Base-by-base conservation (phyloP, 768 basidiomycete genomes). In the Coprinellus micaceus region DNA sequence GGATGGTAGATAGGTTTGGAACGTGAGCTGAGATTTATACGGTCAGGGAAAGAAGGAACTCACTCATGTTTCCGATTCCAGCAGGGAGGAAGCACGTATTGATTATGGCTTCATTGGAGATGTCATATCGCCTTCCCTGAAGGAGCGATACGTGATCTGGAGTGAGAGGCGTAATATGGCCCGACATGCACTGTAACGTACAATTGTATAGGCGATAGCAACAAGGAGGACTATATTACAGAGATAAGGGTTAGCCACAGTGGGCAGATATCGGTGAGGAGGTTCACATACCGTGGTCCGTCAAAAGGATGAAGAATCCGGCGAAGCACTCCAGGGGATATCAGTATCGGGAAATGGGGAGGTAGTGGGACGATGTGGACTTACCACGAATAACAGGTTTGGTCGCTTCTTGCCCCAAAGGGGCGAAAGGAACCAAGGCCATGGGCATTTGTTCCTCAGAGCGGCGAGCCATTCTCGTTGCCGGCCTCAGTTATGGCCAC, bases 131-230 rank as follows among this genome's bases (percentile, higher is more conserved):
- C 22, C 66, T 71, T 4, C 84, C 88, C 87, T 89, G 57, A n/a
- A 45, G 17, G 13, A 6, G n/a, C 10, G 21, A 1, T 10, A 11
- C 15, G 21, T 9, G 17, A 7, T 44, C 25, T 21, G 29, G 29
- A 46, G 15, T n/a, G n/a, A n/a, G n/a, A n/a, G n/a, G n/a, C n/a
- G n/a, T n/a, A n/a, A n/a, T n/a, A n/a, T 17, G 7, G 25, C 12
- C 39, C 6, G 10, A 19, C 6, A 41, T 21, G 4, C 22, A 25
- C 46, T 50, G 2, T 19, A n/a, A 68, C 82, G 59, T 58, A 88
- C 88, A 26, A 89, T 74, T 0, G 86, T 89, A 58, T 82, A 86
- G 0, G 85, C 77, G 6, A 90, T 67, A 0, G 88, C 87, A 17
- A 85, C 66, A 48, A 88, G 64, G 1, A 88, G 54, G 21, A 79